phyloP scores from a whole-genome alignment of 495 filamentous ascomycete species.

The Penicillium fimorum region DNA sequence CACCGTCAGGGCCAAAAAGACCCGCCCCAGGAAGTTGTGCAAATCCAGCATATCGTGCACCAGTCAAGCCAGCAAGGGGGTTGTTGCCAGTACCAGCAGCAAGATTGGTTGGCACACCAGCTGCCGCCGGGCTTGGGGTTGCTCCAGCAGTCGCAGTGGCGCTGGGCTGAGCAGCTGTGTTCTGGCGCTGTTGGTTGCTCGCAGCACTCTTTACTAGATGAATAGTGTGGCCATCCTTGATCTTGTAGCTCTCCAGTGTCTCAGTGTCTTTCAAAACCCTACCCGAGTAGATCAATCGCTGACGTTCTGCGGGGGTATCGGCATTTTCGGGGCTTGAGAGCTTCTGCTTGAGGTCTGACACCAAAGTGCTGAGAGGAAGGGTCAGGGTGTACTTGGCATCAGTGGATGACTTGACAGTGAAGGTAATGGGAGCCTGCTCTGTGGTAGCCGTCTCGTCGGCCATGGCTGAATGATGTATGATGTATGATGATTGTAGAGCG shows the following conservation, averaged over 20 bases:
- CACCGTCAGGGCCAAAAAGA: constrained; percentile 94
- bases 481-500: constrained; percentile 7
- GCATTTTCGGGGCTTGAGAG: constrained; percentile 77
- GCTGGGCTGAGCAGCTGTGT: constrained; percentile 50
- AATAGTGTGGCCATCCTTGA: constrained; percentile 92
- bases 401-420: constrained; percentile 88
- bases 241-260: constrained; percentile 80
- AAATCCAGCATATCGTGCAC: constrained; percentile 91
- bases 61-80: constrained; percentile 85
- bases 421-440: constrained; percentile 68
- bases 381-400: constrained; percentile 83
- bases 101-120: constrained; percentile 80
- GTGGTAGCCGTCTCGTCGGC: constrained; percentile 46
- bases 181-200: constrained; percentile 72
- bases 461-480: constrained; percentile 30
- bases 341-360: constrained; percentile 85
- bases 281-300: constrained; percentile 96
- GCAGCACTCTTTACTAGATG: constrained; percentile 94
- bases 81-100: constrained; percentile 90
- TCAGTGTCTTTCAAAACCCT: constrained; percentile 93
- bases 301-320: constrained; percentile 77
- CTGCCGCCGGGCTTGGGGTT: constrained; percentile 49
- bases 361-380: constrained; percentile 70
- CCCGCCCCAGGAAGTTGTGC: constrained; percentile 82
- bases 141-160: constrained; percentile 50